phyloP scores from a whole-genome alignment of 352 stramenopile genomes.

The Phytophthora kernoviae region DNA sequence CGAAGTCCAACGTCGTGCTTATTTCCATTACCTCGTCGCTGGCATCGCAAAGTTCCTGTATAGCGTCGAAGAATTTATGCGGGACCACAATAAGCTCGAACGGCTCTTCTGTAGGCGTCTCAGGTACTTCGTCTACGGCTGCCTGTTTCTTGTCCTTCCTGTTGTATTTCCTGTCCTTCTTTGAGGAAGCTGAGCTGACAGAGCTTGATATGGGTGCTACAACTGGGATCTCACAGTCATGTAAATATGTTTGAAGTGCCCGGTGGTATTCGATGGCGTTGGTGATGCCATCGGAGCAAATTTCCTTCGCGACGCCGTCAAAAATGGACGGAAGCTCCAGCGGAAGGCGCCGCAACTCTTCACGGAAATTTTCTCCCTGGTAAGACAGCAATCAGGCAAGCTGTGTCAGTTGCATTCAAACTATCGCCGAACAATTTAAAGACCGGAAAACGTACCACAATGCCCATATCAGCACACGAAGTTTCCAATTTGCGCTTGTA shows the following conservation, averaged over 20 bases:
- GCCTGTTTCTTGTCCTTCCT: constrained; percentile 32
- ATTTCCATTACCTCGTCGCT: constrained; percentile 38
- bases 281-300: constrained; percentile 49
- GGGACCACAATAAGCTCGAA: constrained; percentile 46
- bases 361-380: constrained; percentile 60
- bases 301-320: constrained; percentile 38
- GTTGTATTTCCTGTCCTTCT: constrained; percentile 56
- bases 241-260: constrained; percentile 70
- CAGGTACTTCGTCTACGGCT: constrained; percentile 12
- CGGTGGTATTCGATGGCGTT: constrained; percentile 63
- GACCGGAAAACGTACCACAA: constrained; percentile 39
- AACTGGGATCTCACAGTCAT: constrained; percentile 51
- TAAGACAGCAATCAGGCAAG: not conserved
- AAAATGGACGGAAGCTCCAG: constrained; percentile 64
- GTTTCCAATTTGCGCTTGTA: constrained; percentile 72
- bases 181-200: constrained; percentile 18
- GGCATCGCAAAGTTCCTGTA: constrained; percentile 51
- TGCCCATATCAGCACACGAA: constrained; percentile 65
- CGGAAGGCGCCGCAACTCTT: constrained; percentile 66
- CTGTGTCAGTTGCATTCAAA: not conserved
- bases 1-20: constrained; percentile 44
- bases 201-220: constrained; percentile 18
- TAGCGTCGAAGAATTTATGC: constrained; percentile 63
- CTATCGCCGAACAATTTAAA: not conserved
- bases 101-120: constrained; percentile 23